Evolutionary conservation across 192 early-diverging fungal species (phyloP), one percentile per base, ranked within the genome.

Genomic region (Allomyces macrogynus): DNA sequence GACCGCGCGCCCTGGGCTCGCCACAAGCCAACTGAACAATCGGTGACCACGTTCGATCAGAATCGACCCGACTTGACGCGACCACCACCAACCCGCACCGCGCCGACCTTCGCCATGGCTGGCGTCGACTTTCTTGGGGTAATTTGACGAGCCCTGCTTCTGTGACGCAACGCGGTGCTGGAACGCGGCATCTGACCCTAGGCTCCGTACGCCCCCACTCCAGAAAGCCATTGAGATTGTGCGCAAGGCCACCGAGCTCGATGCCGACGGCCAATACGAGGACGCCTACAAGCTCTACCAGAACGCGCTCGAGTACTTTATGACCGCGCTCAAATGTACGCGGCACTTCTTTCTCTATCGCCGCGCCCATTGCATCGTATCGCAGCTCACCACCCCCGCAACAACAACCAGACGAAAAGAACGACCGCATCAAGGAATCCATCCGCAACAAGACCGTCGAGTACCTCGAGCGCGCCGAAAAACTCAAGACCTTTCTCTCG

Each of bases 291-390:
- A 83, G 66, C 81, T 82, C 65, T 98, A 98, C 74, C 78, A 80
- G 64, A 87, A 88, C 71, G 81, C 87, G 3, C 78, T 98, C n/a
- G 92, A 98, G 66, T 94, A 89, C 73, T 98, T 95, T 68, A 76
- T 92, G 79, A 84, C 83, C 10, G 95, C 91, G 10, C 83, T 98
- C 67, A 96, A 97, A 83, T 97, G 90, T 90, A 75, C 71, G 74
- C 75, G 49, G 16, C 23, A 10, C 24, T 14, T 27, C 24, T 61
- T 4, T 32, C 7, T 4, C 12, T 23, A 62, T 24, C 10, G 14
- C 5, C 61, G n/a, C 66, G 23, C 24, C 61, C 66, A 64, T 60
- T 26, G 61, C 9, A 1, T 10, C 26, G 43, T 24, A 63, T 20
- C 18, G 67, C 62, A 16, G 27, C 16, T n/a, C 20, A 24, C 54